A percentile compares a stretch with the other conserved stretches of the same genome.
Conservation (phyloP, 2,329 filamentous ascomycete genomes). For the Verticillium dahliae region DNA sequence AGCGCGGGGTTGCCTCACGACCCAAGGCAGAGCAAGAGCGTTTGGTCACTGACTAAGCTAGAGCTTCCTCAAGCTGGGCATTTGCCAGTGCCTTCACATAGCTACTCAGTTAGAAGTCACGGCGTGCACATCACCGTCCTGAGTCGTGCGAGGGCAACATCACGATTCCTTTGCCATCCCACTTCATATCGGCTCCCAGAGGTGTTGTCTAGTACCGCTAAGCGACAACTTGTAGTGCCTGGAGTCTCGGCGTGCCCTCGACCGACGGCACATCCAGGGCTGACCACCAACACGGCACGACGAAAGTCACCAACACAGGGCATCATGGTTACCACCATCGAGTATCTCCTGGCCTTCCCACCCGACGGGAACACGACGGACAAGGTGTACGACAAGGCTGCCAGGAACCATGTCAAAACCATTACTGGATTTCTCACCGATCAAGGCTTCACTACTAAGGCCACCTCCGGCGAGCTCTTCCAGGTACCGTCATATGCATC, state of each 20-base stretch:
- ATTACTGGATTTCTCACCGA: constrained; percentile 31
- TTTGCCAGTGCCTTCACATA: no score
- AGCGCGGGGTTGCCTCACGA: not conserved
- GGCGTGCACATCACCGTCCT: no score
- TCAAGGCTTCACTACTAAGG: constrained; percentile 21
- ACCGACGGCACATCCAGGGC: not conserved
- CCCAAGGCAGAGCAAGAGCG: not conserved
- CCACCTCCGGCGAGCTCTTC: constrained; percentile 30
- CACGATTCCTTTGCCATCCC: no score
- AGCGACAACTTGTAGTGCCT: no score
- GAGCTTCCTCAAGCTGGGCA: no score
- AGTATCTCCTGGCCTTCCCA: constrained; percentile 35
- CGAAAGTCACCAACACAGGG: not conserved
- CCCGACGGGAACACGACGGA: constrained; percentile 19
- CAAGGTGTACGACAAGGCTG: constrained; percentile 31
- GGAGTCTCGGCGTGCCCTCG: no score
- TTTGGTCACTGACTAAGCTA: not conserved
- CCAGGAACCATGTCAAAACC: constrained; percentile 28
- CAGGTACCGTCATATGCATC: constrained; percentile 21
- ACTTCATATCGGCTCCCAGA: no score
- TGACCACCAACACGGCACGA: not conserved
- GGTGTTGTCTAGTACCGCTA: no score
- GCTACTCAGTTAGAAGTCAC: no score
- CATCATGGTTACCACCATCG: constrained; percentile 10
- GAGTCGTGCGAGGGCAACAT: no score